These are phyloP conservation scores for Halophytophthora batemanensis DNA, from an alignment of 352 stramenopile genomes.

Conservation along the genomic window DNA sequence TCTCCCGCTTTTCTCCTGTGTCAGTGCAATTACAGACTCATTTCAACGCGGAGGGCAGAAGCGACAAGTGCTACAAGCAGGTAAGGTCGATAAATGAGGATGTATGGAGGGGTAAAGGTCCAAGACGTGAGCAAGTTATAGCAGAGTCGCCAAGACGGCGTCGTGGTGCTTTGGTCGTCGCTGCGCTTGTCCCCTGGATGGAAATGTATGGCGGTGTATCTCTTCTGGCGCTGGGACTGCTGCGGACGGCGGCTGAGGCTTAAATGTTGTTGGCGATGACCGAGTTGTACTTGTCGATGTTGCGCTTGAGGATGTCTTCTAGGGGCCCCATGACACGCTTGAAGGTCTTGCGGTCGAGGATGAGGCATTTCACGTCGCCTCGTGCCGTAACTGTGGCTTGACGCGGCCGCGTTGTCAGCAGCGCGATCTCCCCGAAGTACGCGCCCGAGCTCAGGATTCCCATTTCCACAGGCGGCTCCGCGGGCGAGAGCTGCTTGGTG, in stretches of 20 bases:
- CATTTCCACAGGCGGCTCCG: conserved; percentile 74
- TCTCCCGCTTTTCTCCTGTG: no score
- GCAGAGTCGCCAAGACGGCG: no score
- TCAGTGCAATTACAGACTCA: no score
- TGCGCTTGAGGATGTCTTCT: conserved; percentile 90
- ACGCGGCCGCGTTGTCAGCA: conserved; percentile 92
- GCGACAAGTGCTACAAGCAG: no score
- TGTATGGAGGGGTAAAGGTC: no score
- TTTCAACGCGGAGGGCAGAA: no score
- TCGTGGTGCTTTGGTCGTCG: no score
- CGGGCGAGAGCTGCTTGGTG: conserved; percentile 79
- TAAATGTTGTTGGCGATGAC: conserved; percentile 90
- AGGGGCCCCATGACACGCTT: conserved; percentile 88
- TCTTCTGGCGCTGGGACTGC: conserved; percentile 10
- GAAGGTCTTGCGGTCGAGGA: conserved; percentile 92
- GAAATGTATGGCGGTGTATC: no score
- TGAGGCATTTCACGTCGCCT: conserved; percentile 87
- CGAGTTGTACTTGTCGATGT: conserved; percentile 90
- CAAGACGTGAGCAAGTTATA: no score
- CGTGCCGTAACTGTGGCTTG: conserved; percentile 87
- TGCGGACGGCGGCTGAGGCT: conserved; percentile 28
- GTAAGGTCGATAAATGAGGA: no score
- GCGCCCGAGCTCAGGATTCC: conserved; percentile 88
- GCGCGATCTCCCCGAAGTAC: conserved; percentile 96
- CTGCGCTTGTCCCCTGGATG: no score